These are phyloP conservation scores for Ilex aquifolium DNA, from an alignment of 257 asterid genomes.

Conservation along the genomic window DNA sequence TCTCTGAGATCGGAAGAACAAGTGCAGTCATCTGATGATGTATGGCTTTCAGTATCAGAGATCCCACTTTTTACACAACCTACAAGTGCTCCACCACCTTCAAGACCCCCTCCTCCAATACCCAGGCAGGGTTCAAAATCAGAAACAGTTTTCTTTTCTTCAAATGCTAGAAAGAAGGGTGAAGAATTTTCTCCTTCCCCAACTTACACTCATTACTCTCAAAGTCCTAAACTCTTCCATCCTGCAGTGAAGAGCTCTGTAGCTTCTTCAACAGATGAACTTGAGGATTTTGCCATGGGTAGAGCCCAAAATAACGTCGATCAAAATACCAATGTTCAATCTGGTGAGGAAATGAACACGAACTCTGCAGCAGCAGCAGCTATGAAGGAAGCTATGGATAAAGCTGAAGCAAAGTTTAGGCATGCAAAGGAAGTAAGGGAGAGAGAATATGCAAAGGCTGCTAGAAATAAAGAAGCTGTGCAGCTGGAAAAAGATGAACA, in stretches of 20 bases:
- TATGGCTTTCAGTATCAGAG: slow-evolving; percentile 91
- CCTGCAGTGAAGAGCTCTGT: slow-evolving; percentile 55
- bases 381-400: slow-evolving; percentile 99
- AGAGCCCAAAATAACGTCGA: slow-evolving; percentile 38
- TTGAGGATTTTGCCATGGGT: slow-evolving; percentile 83
- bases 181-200: slow-evolving; percentile 54
- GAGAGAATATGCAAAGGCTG: slow-evolving; percentile 79
- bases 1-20: slow-evolving; percentile 55
- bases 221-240: slow-evolving; percentile 41
- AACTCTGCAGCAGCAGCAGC: slow-evolving; percentile 94
- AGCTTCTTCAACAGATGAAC: slow-evolving; percentile 77
- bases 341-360: slow-evolving; percentile 54
- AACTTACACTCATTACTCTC: slow-evolving; percentile 43
- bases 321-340: slow-evolving; percentile 39
- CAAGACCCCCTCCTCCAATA: slow-evolving; percentile 93
- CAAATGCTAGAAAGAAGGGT: slow-evolving; percentile 52
- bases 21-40: slow-evolving; percentile 51
- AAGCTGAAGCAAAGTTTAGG: slow-evolving; percentile 92
- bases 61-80: slow-evolving; percentile 90
- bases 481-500: slow-evolving; percentile 55
- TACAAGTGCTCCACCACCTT: slow-evolving; percentile 90
- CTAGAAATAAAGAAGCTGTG: slow-evolving; percentile 59
- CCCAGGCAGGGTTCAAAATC: slow-evolving; percentile 51
- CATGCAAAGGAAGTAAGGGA: slow-evolving; percentile 97
- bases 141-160: slow-evolving; percentile 43